Conservation (phyloP, 257 asterid species). For the Solanum phureja region DNA sequence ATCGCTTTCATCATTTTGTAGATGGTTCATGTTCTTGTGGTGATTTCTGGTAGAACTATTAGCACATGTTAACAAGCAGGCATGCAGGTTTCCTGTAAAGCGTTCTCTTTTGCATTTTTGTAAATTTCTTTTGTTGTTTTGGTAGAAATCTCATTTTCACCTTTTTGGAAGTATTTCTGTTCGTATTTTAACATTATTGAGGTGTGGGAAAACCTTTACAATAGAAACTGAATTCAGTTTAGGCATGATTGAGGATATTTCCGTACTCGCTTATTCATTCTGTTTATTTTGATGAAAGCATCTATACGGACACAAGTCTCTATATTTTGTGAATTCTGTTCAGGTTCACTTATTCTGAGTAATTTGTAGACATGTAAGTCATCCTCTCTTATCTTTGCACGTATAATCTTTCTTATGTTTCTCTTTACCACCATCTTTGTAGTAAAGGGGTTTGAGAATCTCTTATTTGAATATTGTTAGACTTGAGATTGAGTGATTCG, state of each 20-base stretch:
- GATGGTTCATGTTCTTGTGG: slow-evolving; percentile 22
- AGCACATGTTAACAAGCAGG: background rate
- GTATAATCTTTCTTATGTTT: background rate
- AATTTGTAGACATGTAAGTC: background rate
- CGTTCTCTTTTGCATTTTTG: background rate
- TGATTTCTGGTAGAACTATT: slow-evolving; percentile 13
- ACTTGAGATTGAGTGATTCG: background rate
- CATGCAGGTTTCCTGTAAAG: background rate
- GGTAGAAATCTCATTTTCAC: background rate
- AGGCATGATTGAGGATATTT: background rate
- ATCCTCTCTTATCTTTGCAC: background rate
- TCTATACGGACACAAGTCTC: background rate
- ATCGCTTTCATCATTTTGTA: slow-evolving; percentile 18
- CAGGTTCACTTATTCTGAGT: background rate
- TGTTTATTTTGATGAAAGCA: background rate
- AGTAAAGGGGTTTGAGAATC: background rate
- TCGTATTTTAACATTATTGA: background rate
- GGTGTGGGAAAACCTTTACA: background rate
- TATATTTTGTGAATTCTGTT: background rate
- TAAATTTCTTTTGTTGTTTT: background rate
- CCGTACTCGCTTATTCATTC: background rate
- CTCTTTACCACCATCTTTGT: background rate
- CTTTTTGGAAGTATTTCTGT: background rate
- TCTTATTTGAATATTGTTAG: background rate
- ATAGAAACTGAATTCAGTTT: background rate